Evolutionary conservation across 106 monocot genomes (phyloP).

Genomic region (Iris macrosiphon): DNA sequence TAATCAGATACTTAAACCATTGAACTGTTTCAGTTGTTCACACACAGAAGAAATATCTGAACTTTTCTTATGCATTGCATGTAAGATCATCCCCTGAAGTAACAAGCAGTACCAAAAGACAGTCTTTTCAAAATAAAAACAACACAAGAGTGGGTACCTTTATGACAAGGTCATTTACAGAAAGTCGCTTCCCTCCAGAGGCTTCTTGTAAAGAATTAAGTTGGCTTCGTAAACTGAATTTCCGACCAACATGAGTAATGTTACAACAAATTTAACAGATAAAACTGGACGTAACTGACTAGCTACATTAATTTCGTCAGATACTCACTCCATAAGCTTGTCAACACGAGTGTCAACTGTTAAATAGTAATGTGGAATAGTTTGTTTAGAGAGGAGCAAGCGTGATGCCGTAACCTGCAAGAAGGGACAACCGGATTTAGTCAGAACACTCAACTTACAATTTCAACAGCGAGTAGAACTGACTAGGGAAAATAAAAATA

Average conservation of each 20-base stretch:
- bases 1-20: no score
- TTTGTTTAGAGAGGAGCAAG: constrained; percentile 85
- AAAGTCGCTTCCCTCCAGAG: constrained; percentile 74
- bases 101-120: no score
- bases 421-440: neutral
- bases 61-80: no score
- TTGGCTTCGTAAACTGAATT: constrained; percentile 49
- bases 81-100: no score
- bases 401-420: constrained; percentile 76
- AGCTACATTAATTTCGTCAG: neutral
- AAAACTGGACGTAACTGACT: neutral
- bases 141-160: constrained; percentile 35
- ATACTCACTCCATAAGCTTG: constrained; percentile 70
- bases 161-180: constrained; percentile 86
- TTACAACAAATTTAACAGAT: constrained; percentile 1
- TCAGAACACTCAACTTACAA: no score
- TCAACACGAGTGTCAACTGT: constrained; percentile 80
- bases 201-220: constrained; percentile 82
- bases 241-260: neutral
- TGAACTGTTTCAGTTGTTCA: no score
- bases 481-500: neutral
- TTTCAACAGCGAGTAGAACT: neutral
- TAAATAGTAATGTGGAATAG: constrained; percentile 94
- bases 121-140: no score
- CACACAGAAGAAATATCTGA: no score